phyloP scores from a whole-genome alignment of 1,139 yeast species.

The Taiozyma sp. region DNA sequence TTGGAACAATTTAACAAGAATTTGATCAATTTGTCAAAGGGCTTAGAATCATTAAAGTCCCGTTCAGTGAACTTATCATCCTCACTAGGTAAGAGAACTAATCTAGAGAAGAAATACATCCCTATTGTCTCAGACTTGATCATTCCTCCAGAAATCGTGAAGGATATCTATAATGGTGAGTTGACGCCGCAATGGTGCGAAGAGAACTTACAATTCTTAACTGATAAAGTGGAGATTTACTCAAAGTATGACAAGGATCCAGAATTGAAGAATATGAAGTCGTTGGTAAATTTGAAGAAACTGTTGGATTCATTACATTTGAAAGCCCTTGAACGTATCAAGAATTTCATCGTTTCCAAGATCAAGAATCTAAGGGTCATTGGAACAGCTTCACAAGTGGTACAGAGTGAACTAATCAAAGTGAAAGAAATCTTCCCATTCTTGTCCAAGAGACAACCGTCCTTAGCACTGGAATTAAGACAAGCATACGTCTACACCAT shows the following conservation, averaged over 20 bases:
- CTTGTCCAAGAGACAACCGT: conserved; percentile 47
- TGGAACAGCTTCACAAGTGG: conserved; percentile 57
- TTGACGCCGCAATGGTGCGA: conserved; percentile 54
- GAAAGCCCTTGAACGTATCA: conserved; percentile 56
- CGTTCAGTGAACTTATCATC: conserved; percentile 56
- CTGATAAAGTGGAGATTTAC: conserved; percentile 52
- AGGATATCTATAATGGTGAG: conserved; percentile 43
- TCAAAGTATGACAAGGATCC: conserved; percentile 28
- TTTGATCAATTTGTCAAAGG: conserved; percentile 53
- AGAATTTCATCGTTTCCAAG: conserved; percentile 61
- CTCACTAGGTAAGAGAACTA: conserved; percentile 51
- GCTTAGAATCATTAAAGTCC: conserved; percentile 50
- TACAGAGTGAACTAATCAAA: conserved; percentile 64
- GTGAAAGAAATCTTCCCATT: conserved; percentile 60
- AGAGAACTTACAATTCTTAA: conserved; percentile 45
- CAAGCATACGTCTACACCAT: conserved; percentile 84
- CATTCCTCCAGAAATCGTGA: conserved; percentile 65
- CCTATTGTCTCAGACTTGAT: conserved; percentile 72
- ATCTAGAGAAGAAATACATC: conserved; percentile 52
- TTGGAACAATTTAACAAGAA: conserved; percentile 48
- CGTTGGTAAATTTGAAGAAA: conserved; percentile 9
- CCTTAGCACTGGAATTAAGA: conserved; percentile 71
- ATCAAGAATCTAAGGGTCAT: conserved; percentile 54
- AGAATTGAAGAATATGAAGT: conserved; percentile 9
- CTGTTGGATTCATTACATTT: conserved; percentile 11